A percentile compares a stretch with the other conserved stretches of the same genome.
These are phyloP conservation scores for Trichoderma polysporum DNA, from an alignment of 2,329 filamentous ascomycete species.

Conservation along the genomic window DNA sequence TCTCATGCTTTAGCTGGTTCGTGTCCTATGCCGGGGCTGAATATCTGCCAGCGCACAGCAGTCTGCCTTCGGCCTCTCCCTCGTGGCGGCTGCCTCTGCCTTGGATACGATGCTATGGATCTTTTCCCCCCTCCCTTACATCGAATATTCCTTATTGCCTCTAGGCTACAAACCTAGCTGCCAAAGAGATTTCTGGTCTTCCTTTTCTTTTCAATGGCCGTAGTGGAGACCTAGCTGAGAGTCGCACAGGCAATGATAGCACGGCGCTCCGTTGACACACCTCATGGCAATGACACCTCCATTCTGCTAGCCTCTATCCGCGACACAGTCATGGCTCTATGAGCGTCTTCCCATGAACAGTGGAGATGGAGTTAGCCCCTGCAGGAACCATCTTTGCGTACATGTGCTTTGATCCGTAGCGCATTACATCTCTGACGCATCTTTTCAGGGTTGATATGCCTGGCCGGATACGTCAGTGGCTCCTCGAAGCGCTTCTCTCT, in stretches of 20 bases:
- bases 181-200: not conserved
- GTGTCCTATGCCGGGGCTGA: not conserved
- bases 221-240: not conserved
- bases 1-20: not conserved
- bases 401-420: not conserved
- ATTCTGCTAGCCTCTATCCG: not conserved
- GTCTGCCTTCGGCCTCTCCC: not conserved
- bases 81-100: slow-evolving; percentile 10
- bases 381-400: not conserved
- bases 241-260: not conserved
- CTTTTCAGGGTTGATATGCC: not conserved
- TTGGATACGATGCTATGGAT: not conserved
- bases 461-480: not conserved
- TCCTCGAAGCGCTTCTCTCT: not conserved
- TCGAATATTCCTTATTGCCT: not conserved
- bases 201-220: not conserved
- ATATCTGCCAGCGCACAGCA: not conserved
- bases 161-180: not conserved
- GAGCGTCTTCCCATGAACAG: not conserved
- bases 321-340: not conserved
- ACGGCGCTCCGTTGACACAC: not conserved
- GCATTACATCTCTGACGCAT: not conserved
- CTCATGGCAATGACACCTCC: not conserved
- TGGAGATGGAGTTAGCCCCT: not conserved
- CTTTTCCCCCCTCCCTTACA: not conserved